Percentiles rank a stretch among this genome's conserved stretches.
phyloP scores from a whole-genome alignment of 768 basidiomycete species.

The Rhodocollybia butyracea region DNA sequence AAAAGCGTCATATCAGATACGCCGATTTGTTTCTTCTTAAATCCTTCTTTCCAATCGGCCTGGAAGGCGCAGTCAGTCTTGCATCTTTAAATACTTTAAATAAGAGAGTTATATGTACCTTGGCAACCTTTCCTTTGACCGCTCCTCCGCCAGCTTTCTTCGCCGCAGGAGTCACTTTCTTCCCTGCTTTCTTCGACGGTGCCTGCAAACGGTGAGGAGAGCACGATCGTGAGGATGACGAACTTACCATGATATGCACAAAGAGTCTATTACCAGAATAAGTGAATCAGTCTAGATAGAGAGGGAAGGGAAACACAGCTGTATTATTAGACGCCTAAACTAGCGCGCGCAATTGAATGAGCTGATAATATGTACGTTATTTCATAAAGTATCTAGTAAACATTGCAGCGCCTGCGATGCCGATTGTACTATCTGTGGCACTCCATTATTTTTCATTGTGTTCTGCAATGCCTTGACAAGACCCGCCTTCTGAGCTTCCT shows the following conservation, averaged over 20 bases:
- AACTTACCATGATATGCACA: background rate
- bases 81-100: background rate
- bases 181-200: constrained; percentile 86
- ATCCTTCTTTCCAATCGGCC: constrained; percentile 99
- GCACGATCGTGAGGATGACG: background rate
- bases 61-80: constrained; percentile 28
- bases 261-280: background rate
- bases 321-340: too few species aligned
- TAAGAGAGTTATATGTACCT: constrained; percentile 43
- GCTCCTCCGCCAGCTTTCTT: constrained; percentile 37
- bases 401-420: constrained; percentile 50
- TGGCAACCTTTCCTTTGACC: constrained; percentile 62
- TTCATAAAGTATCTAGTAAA: constrained; percentile 9
- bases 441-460: constrained; percentile 41
- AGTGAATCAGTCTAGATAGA: background rate
- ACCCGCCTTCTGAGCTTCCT: constrained; percentile 51
- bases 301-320: background rate
- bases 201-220: constrained; percentile 44
- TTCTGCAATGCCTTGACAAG: constrained; percentile 50
- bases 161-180: constrained; percentile 72
- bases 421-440: constrained; percentile 40
- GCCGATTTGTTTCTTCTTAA: constrained; percentile 99
- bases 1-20: constrained; percentile 98
- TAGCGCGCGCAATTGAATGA: too few species aligned
- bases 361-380: too few species aligned